A percentile compares a stretch with the other conserved stretches of the same genome.
Conservation (phyloP, 1,139 yeast species). For the Hansenula anomala region DNA sequence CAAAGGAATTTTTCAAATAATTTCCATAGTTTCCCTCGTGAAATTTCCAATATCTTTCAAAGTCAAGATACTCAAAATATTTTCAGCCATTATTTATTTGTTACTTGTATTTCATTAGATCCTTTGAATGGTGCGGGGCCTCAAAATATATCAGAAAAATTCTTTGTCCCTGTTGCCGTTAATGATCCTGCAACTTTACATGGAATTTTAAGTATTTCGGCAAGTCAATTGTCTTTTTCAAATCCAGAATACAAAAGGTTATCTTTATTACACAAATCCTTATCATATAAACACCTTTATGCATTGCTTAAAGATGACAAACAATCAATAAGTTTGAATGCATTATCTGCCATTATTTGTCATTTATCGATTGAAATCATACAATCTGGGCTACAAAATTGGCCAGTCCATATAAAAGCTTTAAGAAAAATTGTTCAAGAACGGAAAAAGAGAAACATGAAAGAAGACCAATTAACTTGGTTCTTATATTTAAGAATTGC, state of each 20-base stretch:
- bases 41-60: conserved; percentile 5
- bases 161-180: conserved; percentile 10
- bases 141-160: conserved; percentile 9
- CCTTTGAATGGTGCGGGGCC: conserved; percentile 12
- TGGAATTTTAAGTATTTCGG: conserved; percentile 10
- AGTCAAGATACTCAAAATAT: conserved; percentile 4
- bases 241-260: conserved; percentile 5
- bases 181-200: conserved; percentile 10
- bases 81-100: conserved; percentile 7
- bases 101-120: conserved; percentile 10
- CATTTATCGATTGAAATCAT: conserved; percentile 10
- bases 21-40: conserved; percentile 2
- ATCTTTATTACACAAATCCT: conserved; percentile 9
- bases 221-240: conserved; percentile 8
- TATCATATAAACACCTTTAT: conserved; percentile 9
- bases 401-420: conserved; percentile 11
- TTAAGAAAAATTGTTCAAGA: conserved; percentile 6
- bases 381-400: conserved; percentile 8
- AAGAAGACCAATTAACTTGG: conserved; percentile 8
- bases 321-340: conserved; percentile 5
- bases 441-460: not conserved
- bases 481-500: conserved; percentile 10
- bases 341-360: conserved; percentile 9
- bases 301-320: conserved; percentile 1
- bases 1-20: not conserved